Conservation (phyloP, 139 green algal species). For the Coelastrella sp. region DNA sequence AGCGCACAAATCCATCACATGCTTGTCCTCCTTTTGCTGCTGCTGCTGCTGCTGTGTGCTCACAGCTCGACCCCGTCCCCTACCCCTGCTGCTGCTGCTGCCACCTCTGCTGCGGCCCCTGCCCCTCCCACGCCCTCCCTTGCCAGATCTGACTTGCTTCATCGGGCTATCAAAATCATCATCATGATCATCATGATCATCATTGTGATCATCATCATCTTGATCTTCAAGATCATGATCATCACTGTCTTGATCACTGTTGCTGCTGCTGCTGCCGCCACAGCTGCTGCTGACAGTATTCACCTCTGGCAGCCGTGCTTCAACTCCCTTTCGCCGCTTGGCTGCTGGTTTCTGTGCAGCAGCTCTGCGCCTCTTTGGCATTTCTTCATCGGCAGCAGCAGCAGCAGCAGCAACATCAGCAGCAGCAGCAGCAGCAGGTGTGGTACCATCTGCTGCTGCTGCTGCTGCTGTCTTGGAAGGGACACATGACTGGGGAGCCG, state of each 20-base stretch:
- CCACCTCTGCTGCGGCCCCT: neutral
- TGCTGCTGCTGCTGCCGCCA: neutral
- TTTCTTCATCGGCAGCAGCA: neutral
- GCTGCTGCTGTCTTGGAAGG: neutral
- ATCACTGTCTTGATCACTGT: neutral
- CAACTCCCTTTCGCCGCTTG: neutral
- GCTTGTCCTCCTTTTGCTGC: neutral
- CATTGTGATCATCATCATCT: neutral
- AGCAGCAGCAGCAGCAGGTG: neutral
- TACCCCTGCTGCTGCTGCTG: slow-evolving; percentile 2
- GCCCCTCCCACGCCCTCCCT: neutral
- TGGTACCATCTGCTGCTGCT: neutral
- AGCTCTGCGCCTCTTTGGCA: neutral
- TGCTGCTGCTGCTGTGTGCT: slow-evolving; percentile 8
- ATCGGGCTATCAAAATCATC: neutral
- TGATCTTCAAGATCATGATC: too few relatives aligned
- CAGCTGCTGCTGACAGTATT: slow-evolving; percentile 8
- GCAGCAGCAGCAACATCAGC: neutral
- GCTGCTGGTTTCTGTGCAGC: neutral
- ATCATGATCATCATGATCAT: neutral
- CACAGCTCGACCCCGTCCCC: neutral
- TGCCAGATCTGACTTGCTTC: neutral
- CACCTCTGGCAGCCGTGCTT: neutral
- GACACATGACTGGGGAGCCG: too few relatives aligned
- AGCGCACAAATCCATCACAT: slow-evolving; percentile 25